A percentile compares a stretch with the other conserved stretches of the same genome.
Evolutionary conservation across 129 eudicot genomes (phyloP).

Genomic region (Artemisia annua): DNA sequence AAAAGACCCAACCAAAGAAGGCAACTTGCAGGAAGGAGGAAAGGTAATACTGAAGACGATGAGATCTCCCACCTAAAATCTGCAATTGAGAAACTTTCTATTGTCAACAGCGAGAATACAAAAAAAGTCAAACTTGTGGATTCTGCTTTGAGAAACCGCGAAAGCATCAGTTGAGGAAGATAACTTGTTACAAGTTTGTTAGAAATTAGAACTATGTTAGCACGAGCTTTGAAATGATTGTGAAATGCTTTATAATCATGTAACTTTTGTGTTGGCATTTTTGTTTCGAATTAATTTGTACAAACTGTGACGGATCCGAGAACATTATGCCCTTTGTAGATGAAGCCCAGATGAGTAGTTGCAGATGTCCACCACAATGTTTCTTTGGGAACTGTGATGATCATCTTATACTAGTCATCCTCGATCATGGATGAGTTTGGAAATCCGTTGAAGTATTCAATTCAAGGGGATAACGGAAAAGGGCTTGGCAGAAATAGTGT

Average conservation of each 20-base stretch:
- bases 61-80: conserved; percentile 69
- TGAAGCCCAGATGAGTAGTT: too few relatives aligned
- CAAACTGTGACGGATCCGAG: too few relatives aligned
- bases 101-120: conserved; percentile 75
- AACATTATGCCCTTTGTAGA: too few relatives aligned
- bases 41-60: conserved; percentile 41
- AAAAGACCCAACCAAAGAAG: conserved; percentile 40
- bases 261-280: background rate
- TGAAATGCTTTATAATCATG: background rate
- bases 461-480: too few relatives aligned
- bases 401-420: too few relatives aligned
- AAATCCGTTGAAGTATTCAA: too few relatives aligned
- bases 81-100: conserved; percentile 77
- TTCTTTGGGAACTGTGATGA: too few relatives aligned
- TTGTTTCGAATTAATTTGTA: background rate
- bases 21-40: conserved; percentile 42
- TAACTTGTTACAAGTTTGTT: conserved; percentile 11
- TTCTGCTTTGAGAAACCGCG: conserved; percentile 58
- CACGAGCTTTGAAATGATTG: conserved; percentile 9
- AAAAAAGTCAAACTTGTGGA: conserved; percentile 81
- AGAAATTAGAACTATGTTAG: conserved; percentile 7
- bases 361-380: too few relatives aligned
- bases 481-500: too few relatives aligned
- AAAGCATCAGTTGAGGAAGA: conserved; percentile 41
- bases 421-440: too few relatives aligned